Conservation (phyloP, 768 basidiomycete species). For the Arthromyces matolae region DNA sequence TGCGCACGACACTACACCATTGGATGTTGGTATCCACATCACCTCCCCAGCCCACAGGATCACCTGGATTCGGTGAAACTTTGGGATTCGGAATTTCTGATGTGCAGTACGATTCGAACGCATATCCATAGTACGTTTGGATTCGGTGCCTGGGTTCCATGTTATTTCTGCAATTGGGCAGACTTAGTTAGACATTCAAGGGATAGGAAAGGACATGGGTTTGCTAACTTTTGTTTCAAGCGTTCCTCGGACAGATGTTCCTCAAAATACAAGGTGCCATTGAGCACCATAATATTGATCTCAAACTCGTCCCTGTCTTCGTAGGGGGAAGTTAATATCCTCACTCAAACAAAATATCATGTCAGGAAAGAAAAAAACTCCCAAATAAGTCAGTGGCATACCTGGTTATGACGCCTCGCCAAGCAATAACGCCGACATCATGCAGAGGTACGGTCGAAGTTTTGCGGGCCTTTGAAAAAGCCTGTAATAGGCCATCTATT, state of each 20-base stretch:
- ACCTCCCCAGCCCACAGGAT: conserved; percentile 64
- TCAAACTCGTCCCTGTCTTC: conserved; percentile 79
- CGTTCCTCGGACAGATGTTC: conserved; percentile 61
- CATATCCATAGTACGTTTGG: conserved; percentile 80
- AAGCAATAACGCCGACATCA: conserved; percentile 58
- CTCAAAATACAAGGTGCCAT: conserved; percentile 71
- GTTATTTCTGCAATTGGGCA: conserved; percentile 50
- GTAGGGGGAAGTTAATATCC: conserved; percentile 79
- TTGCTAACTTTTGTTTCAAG: conserved; percentile 60
- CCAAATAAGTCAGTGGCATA: conserved; percentile 30
- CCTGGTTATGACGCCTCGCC: conserved; percentile 88
- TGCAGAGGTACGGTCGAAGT: conserved; percentile 17
- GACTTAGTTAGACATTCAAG: background rate
- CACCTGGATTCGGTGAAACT: conserved; percentile 22
- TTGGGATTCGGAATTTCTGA: conserved; percentile 34
- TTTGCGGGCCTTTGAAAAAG: conserved; percentile 43
- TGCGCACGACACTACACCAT: conserved; percentile 89
- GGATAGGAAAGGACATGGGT: background rate
- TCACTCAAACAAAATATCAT: conserved; percentile 37
- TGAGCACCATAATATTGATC: conserved; percentile 75
- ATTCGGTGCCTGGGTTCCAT: conserved; percentile 59
- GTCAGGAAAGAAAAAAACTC: conserved; percentile 5
- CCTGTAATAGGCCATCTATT: conserved; percentile 64
- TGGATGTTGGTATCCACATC: conserved; percentile 87
- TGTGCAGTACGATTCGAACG: conserved; percentile 89